Conservation (phyloP, 805 yeast genomes). For the Ogataea minuta region DNA sequence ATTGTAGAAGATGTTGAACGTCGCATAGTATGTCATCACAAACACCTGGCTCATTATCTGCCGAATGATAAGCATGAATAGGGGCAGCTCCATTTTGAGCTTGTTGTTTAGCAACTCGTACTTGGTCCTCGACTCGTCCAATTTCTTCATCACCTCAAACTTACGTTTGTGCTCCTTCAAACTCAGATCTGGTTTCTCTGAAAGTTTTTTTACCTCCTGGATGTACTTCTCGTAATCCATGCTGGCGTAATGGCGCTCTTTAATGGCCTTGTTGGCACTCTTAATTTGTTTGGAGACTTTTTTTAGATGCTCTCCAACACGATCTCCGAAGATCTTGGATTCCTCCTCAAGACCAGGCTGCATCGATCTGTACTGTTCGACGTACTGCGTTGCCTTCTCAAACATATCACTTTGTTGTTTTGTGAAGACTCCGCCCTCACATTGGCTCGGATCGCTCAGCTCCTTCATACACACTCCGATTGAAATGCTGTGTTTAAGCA, state of each 20-base stretch:
- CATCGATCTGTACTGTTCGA: slow-evolving; percentile 14
- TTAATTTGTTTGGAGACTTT: slow-evolving; percentile 17
- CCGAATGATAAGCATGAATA: slow-evolving; percentile 36
- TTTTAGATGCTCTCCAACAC: slow-evolving; percentile 16
- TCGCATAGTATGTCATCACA: slow-evolving; percentile 37
- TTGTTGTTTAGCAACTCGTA: slow-evolving; percentile 38
- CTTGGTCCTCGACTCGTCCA: slow-evolving; percentile 33
- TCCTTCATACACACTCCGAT: slow-evolving; percentile 12
- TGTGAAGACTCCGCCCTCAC: slow-evolving; percentile 11
- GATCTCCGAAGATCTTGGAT: slow-evolving; percentile 16
- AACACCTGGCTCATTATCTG: slow-evolving; percentile 35
- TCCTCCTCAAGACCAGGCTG: slow-evolving; percentile 21
- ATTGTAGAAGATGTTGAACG: slow-evolving; percentile 33
- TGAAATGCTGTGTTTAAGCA: slow-evolving; percentile 16
- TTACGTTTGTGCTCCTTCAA: slow-evolving; percentile 39
- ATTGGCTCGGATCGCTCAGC: slow-evolving; percentile 14
- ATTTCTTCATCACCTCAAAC: slow-evolving; percentile 31
- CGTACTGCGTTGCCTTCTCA: slow-evolving; percentile 10
- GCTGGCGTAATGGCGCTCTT: slow-evolving; percentile 24
- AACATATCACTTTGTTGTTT: slow-evolving; percentile 12
- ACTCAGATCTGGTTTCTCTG: slow-evolving; percentile 31
- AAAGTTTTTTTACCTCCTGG: slow-evolving; percentile 18
- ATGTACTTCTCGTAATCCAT: slow-evolving; percentile 24
- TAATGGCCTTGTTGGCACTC: slow-evolving; percentile 23
- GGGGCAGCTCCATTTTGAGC: slow-evolving; percentile 48